Base-by-base conservation (phyloP, 192 early-diverging fungal species). In the Rhizophagus clarus region DNA sequence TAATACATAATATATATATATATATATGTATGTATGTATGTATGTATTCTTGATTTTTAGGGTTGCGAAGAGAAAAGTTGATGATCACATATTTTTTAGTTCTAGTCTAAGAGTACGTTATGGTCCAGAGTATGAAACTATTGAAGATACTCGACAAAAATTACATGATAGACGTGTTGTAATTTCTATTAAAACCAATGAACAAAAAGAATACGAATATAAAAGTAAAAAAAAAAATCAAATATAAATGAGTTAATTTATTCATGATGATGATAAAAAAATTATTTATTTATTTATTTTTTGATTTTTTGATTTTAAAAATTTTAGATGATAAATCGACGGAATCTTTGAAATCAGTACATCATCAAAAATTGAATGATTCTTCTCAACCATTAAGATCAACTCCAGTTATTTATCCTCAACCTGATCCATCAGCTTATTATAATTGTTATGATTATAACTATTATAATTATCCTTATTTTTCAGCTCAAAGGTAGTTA, bases 81-180 rank as follows among this genome's bases (percentile, higher is more conserved):
- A 87, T 40, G 84, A 87, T 74, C 79, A 81, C 20, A 26, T 71
- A 12, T 87, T 87, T 22, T 85, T 79, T 79, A 61, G 76, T 37
- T 79, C 79, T 60, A 71, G 61, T n/a, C 32, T 87, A n/a, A 69
- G 63, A 71, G 81, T 87, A 31, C 71, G 76, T 15, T 87, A 87
- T 81, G 80, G 62, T 29, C 84, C 84, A 22, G 81, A 87, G 42
- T 82, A 78, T 68, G 86, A 87, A 66, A 81, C 83, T 1, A 42
- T 84, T 22, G 73, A 87, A 51, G 86, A 87, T 79, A 81, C 83
- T n/a, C 80, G 86, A 40, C 32, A 61, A 37, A 87, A 87, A 77
- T 77, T 87, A 32, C 63, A 74, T 1, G 81, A 87, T 34, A 80
- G 86, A 73, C 81, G 77, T 37, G 60, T 31, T 11, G 72, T 72